These are phyloP conservation scores for Pichia cabralensis DNA, from an alignment of 805 yeast genomes.

Conservation along the genomic window DNA sequence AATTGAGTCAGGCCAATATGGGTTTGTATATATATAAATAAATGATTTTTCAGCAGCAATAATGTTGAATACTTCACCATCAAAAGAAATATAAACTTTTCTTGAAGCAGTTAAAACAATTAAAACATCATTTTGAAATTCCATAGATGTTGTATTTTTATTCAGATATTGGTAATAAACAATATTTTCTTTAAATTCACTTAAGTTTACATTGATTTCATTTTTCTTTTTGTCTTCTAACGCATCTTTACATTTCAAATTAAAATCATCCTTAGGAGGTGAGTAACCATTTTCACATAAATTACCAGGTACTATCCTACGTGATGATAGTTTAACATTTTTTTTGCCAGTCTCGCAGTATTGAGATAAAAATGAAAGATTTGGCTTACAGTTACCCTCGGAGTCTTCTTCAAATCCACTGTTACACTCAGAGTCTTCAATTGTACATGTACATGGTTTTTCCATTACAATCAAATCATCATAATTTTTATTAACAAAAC, in stretches of 20 bases:
- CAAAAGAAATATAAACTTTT: constrained; percentile 54
- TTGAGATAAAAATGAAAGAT: constrained; percentile 10
- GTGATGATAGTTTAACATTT: constrained; percentile 16
- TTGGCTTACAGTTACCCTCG: constrained; percentile 39
- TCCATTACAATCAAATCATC: constrained; percentile 37
- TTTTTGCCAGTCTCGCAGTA: constrained; percentile 17
- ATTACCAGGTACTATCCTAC: constrained; percentile 20
- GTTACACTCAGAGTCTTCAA: constrained; percentile 63
- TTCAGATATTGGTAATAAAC: constrained; percentile 52
- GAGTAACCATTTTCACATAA: constrained; percentile 20
- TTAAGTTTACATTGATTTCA: constrained; percentile 29
- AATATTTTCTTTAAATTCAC: constrained; percentile 43
- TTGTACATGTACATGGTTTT: constrained; percentile 55
- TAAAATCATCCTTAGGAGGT: constrained; percentile 16
- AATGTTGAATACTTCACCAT: constrained; percentile 46
- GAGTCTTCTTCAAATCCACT: constrained; percentile 32
- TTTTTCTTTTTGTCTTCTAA: constrained; percentile 10
- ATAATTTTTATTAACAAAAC: constrained; percentile 43
- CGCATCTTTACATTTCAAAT: constrained; percentile 29
- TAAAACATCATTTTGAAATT: constrained; percentile 51
- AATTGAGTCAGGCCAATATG: constrained; percentile 45
- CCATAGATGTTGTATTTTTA: constrained; percentile 29
- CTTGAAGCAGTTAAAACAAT: constrained; percentile 46
- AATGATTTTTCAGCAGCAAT: constrained; percentile 29
- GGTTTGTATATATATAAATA: constrained; percentile 45